Evolutionary conservation across 371 early-diverging fungal genomes (phyloP), one percentile per base, ranked within the genome.

Genomic region (Mucor mucedo): DNA sequence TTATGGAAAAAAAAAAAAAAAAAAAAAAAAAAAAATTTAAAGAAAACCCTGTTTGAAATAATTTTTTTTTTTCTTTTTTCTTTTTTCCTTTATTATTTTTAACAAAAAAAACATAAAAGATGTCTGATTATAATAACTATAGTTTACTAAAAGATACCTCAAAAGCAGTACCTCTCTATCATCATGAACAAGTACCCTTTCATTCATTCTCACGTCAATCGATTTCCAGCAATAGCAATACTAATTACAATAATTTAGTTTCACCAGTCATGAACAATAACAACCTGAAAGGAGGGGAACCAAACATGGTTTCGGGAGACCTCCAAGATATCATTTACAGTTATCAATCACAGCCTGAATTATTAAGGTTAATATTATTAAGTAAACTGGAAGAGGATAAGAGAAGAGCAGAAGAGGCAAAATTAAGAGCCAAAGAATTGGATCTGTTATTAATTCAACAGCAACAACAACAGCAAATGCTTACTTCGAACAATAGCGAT

Each of bases 311-410:
- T 14, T 58, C 68, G 2, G 65, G 68, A 7, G 87, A 88, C 60
- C 75, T 88, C 21, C 85, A 85, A 42, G 80, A 83, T 16, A 76
- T 86, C 50, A 71, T 86, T 14, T 70, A 79, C n/a, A 81, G 80
- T 21, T 88, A 84, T 55, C 74, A 78, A 49, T 69, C 78, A 0
- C 85, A 88, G 42, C 88, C 87, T n/a, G 88, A 88, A 16, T 69
- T 88, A 10, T 65, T 88, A 5, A 78, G 75, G n/a, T 53, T 88
- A 40, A 88, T 88, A 39, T 71, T 88, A 52, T 58, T 80, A 8
- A 84, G 86, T 58, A 88, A 87, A 70, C 75, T 86, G 3, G 85
- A 88, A 62, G 88, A 88, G 62, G 88, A 88, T 50, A 83, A 84
- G 58, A 81, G 88, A 39, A 72, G 82, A 63, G 71, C 79, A 3